A percentile compares a stretch with the other conserved stretches of the same genome.
These are phyloP conservation scores for Termitomyces sp. DNA, from an alignment of 768 basidiomycete species.

Conservation along the genomic window DNA sequence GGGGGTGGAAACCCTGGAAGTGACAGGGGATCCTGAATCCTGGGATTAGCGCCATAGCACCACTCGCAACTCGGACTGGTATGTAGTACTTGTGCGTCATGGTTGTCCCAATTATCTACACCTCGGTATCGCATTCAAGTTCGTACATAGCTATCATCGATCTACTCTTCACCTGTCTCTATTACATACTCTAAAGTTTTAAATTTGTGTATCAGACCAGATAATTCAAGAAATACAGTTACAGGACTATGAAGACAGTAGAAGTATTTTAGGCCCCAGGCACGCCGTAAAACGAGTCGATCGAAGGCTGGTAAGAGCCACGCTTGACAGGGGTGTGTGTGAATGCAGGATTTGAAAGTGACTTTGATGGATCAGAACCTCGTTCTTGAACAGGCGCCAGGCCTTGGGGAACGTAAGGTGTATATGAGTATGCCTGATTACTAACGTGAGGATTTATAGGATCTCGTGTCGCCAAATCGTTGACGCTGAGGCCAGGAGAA, in stretches of 20 bases:
- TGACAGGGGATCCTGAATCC: no score
- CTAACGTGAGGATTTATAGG: slow-evolving; percentile 25
- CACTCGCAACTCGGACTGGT: not conserved
- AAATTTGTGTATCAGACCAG: not conserved
- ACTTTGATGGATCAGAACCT: not conserved
- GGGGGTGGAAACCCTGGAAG: no score
- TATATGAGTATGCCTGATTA: not conserved
- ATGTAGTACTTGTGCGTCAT: not conserved
- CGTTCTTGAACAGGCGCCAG: slow-evolving; percentile 12
- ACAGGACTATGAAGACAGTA: not conserved
- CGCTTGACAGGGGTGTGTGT: slow-evolving; percentile 10
- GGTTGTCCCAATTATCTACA: no score
- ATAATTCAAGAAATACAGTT: not conserved
- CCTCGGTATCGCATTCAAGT: no score
- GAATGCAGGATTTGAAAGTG: not conserved
- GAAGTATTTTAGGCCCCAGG: not conserved
- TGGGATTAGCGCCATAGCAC: not conserved
- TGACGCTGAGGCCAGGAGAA: slow-evolving; percentile 26
- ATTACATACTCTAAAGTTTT: not conserved
- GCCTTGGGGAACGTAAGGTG: slow-evolving; percentile 7
- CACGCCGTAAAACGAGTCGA: slow-evolving; percentile 41
- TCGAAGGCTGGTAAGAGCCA: slow-evolving; percentile 28
- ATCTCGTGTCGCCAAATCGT: slow-evolving; percentile 11
- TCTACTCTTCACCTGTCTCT: not conserved
- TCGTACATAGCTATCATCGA: no score